Percentiles rank a stretch among this genome's conserved stretches.
phyloP scores from a whole-genome alignment of 148 eudicot genomes.

The Diospyros kaki region DNA sequence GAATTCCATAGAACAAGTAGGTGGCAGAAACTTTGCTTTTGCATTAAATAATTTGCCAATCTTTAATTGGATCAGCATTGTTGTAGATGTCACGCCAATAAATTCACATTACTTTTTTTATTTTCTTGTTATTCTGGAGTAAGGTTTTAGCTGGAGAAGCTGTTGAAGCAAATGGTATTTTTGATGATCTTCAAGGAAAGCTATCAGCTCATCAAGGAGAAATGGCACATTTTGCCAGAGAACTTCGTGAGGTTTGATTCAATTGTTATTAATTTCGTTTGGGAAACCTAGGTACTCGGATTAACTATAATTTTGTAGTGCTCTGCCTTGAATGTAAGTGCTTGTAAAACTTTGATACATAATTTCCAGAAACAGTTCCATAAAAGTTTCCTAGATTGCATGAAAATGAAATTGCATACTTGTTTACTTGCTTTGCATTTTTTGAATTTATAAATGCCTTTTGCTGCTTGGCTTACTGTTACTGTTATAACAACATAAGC shows the following conservation, averaged over 20 bases:
- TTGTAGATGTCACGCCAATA: not conserved
- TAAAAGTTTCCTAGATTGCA: not conserved
- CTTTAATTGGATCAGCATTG: not conserved
- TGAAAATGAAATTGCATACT: not conserved
- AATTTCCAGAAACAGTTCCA: not conserved
- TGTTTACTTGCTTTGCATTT: not conserved
- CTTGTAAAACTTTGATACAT: not conserved
- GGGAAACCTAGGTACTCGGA: not conserved
- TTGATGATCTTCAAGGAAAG: conserved; percentile 77
- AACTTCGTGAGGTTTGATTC: conserved; percentile 70
- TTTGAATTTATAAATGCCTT: not conserved
- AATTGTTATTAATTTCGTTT: not conserved
- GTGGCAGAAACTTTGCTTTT: conserved; percentile 17
- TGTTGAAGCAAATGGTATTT: conserved; percentile 52
- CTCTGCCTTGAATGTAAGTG: not conserved
- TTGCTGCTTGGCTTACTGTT: not conserved
- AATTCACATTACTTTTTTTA: not conserved
- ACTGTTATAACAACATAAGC: not conserved
- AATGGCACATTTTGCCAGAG: conserved; percentile 79
- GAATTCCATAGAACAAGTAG: conserved; percentile 61
- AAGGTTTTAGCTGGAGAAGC: conserved; percentile 68
- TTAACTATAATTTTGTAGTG: not conserved
- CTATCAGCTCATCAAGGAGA: conserved; percentile 78
- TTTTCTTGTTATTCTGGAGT: not conserved
- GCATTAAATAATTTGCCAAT: no score